These are phyloP conservation scores for Starmerella vaccinii DNA, from an alignment of 805 yeast species.

Conservation along the genomic window DNA sequence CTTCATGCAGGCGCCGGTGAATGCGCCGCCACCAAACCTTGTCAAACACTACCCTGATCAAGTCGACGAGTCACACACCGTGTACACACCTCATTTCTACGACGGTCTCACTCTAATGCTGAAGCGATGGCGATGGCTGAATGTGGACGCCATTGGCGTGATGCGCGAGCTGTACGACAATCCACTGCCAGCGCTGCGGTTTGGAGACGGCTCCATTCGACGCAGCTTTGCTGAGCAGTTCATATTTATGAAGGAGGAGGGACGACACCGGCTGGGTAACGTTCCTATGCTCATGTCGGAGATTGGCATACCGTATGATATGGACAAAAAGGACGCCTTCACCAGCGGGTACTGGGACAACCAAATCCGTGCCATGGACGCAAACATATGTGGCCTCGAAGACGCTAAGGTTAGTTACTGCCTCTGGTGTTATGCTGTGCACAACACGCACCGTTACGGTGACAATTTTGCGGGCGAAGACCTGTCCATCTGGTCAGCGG, in stretches of 20 bases:
- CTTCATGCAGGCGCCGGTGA: slow-evolving; percentile 71
- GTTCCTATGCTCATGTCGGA: slow-evolving; percentile 79
- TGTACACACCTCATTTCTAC: slow-evolving; percentile 81
- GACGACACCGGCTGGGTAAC: slow-evolving; percentile 48
- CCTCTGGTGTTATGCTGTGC: slow-evolving; percentile 73
- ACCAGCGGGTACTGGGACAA: slow-evolving; percentile 53
- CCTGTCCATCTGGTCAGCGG: slow-evolving; percentile 67
- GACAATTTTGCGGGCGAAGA: slow-evolving; percentile 93
- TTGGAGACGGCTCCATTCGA: slow-evolving; percentile 70
- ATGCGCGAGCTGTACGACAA: slow-evolving; percentile 65
- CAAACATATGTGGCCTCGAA: slow-evolving; percentile 68
- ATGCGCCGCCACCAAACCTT: slow-evolving; percentile 63
- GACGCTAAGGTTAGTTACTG: slow-evolving; percentile 61
- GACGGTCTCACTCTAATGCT: slow-evolving; percentile 92
- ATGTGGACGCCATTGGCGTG: slow-evolving; percentile 83
- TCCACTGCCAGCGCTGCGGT: slow-evolving; percentile 57
- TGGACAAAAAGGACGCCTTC: slow-evolving; percentile 73
- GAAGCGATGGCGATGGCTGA: slow-evolving; percentile 73
- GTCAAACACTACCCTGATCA: slow-evolving; percentile 43
- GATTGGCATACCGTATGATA: slow-evolving; percentile 96
- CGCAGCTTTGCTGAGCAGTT: slow-evolving; percentile 63
- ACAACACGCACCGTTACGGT: slow-evolving; percentile 74
- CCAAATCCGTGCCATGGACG: slow-evolving; percentile 79
- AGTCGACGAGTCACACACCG: slow-evolving; percentile 33
- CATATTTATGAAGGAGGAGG: slow-evolving; percentile 54